Percentiles rank a stretch among this genome's conserved stretches.
phyloP scores from a whole-genome alignment of 2,329 filamentous ascomycete genomes.

The Proliferodiscus dingleyae region DNA sequence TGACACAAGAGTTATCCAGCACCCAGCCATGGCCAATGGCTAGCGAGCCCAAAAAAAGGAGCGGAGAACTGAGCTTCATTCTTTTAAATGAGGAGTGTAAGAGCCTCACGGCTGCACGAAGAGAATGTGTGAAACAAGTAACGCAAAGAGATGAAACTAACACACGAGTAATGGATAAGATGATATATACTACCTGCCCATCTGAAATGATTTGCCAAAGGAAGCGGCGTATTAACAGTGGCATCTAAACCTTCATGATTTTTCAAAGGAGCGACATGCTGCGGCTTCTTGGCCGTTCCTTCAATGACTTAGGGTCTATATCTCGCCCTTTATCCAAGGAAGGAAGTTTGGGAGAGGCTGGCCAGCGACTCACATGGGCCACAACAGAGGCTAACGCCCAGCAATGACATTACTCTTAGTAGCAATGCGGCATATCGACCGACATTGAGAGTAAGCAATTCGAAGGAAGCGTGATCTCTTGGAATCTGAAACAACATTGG shows the following conservation, averaged over 20 bases:
- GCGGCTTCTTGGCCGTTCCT: not conserved
- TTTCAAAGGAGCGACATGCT: too few relatives aligned
- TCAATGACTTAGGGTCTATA: not conserved
- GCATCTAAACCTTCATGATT: too few relatives aligned
- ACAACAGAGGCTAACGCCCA: not conserved
- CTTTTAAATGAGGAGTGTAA: not conserved
- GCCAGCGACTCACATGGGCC: not conserved
- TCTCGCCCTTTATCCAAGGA: not conserved
- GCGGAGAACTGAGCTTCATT: not conserved
- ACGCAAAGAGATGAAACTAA: conserved; percentile 1
- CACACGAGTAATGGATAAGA: not conserved
- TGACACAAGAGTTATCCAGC: not conserved
- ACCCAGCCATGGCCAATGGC: not conserved
- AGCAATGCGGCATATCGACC: too few relatives aligned
- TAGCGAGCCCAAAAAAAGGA: not conserved
- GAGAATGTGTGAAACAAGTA: not conserved
- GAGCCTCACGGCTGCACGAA: not conserved
- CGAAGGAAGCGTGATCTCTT: not conserved
- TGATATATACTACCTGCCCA: not conserved
- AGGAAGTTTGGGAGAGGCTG: not conserved
- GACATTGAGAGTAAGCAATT: too few relatives aligned
- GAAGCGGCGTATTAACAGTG: too few relatives aligned
- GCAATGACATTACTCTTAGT: too few relatives aligned
- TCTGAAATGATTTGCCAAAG: too few relatives aligned
- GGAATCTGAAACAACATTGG: not conserved